These are phyloP conservation scores for Fusarium coffeatum DNA, from an alignment of 2,329 filamentous ascomycete species.

Conservation along the genomic window DNA sequence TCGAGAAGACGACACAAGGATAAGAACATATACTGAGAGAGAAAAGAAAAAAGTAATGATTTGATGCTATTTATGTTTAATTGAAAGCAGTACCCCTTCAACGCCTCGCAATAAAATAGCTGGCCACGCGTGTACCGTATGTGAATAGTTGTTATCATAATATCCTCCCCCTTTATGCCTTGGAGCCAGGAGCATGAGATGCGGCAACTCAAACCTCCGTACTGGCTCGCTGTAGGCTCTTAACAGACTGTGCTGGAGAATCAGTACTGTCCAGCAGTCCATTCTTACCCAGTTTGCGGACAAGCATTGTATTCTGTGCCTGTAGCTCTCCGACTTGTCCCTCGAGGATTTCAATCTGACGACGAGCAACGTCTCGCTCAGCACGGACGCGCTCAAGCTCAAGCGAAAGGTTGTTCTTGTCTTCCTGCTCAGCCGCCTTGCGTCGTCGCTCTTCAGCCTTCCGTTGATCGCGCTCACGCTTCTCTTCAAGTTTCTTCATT, in stretches of 20 bases:
- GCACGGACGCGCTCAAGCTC: constrained; percentile 65
- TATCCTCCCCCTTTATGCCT: not conserved
- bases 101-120: constrained; percentile 39
- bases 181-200: not conserved
- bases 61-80: constrained; percentile 20
- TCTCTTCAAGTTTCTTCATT: constrained; percentile 72
- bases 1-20: constrained; percentile 13
- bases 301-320: constrained; percentile 69
- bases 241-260: constrained; percentile 54
- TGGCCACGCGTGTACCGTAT: constrained; percentile 20
- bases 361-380: constrained; percentile 64
- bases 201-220: constrained; percentile 12
- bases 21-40: not conserved
- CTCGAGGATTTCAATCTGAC: constrained; percentile 66
- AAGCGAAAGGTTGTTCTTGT: constrained; percentile 59
- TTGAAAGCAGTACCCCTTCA: constrained; percentile 15
- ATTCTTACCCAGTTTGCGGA: constrained; percentile 63
- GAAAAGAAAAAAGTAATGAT: constrained; percentile 20
- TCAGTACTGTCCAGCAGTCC: constrained; percentile 52
- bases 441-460: constrained; percentile 65
- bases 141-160: constrained; percentile 7
- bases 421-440: constrained; percentile 66
- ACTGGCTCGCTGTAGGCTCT: constrained; percentile 25
- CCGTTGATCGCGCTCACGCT: constrained; percentile 69
- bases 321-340: constrained; percentile 68